Percentiles rank a stretch among this genome's conserved stretches.
Conservation (phyloP, 2,329 filamentous ascomycete genomes). For the Trichoderma sp. region DNA sequence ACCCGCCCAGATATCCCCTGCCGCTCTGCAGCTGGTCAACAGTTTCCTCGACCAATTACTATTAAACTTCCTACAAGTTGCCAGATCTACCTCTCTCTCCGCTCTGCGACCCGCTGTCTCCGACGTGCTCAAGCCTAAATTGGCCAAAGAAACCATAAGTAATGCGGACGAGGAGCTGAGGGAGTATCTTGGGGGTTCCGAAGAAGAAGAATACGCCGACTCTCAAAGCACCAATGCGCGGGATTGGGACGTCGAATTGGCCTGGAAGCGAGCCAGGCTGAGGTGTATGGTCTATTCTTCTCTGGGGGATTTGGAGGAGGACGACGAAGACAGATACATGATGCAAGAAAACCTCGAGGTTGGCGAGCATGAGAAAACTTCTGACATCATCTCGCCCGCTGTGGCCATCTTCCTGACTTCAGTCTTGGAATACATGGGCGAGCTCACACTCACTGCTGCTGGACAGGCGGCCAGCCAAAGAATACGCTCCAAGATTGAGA, state of each 20-base stretch:
- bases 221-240: constrained; percentile 49
- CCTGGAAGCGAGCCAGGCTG: constrained; percentile 90
- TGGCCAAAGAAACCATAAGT: constrained; percentile 79
- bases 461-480: constrained; percentile 78
- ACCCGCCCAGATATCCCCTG: constrained; percentile 67
- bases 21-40: constrained; percentile 77
- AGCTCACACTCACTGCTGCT: constrained; percentile 83
- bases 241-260: constrained; percentile 85
- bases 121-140: constrained; percentile 83
- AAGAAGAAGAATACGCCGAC: constrained; percentile 66
- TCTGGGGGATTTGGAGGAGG: constrained; percentile 93
- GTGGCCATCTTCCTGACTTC: constrained; percentile 96
- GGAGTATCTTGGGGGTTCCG: constrained; percentile 78
- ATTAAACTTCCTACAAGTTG: constrained; percentile 79
- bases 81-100: constrained; percentile 72
- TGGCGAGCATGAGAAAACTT: constrained; percentile 53
- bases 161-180: constrained; percentile 82
- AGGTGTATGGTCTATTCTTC: constrained; percentile 99
- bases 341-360: constrained; percentile 71
- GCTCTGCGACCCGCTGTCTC: constrained; percentile 76
- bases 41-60: constrained; percentile 90
- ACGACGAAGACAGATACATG: constrained; percentile 89
- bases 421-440: constrained; percentile 88
- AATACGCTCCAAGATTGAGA: constrained; percentile 56
- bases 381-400: constrained; percentile 76